Conservation (phyloP, 257 asterid genomes). For the Ballota nigra region DNA sequence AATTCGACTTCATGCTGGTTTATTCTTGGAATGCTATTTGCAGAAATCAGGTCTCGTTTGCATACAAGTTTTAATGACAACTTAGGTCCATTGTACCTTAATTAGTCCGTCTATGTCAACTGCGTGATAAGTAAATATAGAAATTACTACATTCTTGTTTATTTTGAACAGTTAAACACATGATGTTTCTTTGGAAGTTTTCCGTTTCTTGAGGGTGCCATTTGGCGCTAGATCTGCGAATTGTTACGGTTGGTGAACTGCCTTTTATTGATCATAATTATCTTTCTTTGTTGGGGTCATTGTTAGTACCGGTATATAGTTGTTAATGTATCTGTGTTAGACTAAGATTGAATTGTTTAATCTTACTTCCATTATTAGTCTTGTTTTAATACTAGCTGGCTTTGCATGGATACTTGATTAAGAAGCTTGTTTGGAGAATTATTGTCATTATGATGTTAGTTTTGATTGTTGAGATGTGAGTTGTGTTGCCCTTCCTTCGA, state of each 20-base stretch:
- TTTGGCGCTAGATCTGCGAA: neutral
- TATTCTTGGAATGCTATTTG: neutral
- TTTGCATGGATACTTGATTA: neutral
- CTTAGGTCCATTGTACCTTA: neutral
- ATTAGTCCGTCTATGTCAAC: neutral
- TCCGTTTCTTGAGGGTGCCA: neutral
- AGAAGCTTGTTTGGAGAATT: conserved; percentile 5
- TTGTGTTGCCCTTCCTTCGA: neutral
- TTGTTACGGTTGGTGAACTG: conserved; percentile 15
- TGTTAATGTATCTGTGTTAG: conserved; percentile 3
- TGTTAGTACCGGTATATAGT: neutral
- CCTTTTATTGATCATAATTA: neutral
- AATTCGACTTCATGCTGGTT: neutral
- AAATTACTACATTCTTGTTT: neutral
- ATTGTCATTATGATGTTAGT: neutral
- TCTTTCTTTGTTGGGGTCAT: neutral
- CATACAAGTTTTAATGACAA: neutral
- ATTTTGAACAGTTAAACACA: neutral
- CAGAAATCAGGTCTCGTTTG: neutral
- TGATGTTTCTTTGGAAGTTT: neutral
- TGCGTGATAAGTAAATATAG: no score
- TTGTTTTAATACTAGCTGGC: neutral
- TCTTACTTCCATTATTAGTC: neutral
- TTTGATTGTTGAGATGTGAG: neutral
- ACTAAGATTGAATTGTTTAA: conserved; percentile 15